These are phyloP conservation scores for Erythrophleum fordii DNA, from an alignment of 306 rosid species.

Conservation along the genomic window DNA sequence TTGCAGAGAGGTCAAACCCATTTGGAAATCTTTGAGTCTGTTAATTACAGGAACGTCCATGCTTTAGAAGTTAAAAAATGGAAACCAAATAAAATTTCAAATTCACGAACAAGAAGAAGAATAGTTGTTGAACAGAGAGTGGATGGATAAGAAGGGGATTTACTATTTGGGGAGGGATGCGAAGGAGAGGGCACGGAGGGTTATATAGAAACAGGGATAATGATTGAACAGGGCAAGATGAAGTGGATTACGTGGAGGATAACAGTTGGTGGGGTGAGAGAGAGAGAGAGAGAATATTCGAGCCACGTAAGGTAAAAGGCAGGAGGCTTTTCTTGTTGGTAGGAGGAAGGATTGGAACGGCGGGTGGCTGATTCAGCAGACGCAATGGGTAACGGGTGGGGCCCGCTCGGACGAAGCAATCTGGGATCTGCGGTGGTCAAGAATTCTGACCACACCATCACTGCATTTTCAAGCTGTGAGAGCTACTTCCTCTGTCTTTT, in stretches of 20 bases:
- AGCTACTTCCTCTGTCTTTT: too few relatives aligned
- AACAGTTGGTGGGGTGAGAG: constrained; percentile 12
- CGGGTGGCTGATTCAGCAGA: background rate
- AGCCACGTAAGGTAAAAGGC: constrained; percentile 40
- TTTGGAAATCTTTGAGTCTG: constrained; percentile 45
- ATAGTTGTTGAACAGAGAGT: too few relatives aligned
- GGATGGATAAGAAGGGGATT: background rate
- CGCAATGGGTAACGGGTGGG: background rate
- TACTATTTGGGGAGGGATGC: too few relatives aligned
- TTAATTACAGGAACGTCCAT: constrained; percentile 66
- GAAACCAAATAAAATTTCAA: too few relatives aligned
- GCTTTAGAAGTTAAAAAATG: background rate
- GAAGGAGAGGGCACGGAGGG: background rate
- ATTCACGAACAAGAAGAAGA: background rate
- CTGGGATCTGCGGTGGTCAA: background rate
- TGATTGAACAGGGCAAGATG: background rate
- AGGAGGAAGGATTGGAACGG: background rate
- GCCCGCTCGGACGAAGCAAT: background rate
- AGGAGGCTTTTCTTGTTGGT: background rate
- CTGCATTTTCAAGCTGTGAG: too few relatives aligned
- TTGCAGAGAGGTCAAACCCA: constrained; percentile 44
- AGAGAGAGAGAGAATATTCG: constrained; percentile 34
- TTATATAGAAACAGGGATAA: background rate
- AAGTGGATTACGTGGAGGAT: constrained; percentile 37
- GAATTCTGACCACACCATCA: background rate